A percentile compares a stretch with the other conserved stretches of the same genome.
Conservation (phyloP, 805 yeast species). For the Candida nitratophila region DNA sequence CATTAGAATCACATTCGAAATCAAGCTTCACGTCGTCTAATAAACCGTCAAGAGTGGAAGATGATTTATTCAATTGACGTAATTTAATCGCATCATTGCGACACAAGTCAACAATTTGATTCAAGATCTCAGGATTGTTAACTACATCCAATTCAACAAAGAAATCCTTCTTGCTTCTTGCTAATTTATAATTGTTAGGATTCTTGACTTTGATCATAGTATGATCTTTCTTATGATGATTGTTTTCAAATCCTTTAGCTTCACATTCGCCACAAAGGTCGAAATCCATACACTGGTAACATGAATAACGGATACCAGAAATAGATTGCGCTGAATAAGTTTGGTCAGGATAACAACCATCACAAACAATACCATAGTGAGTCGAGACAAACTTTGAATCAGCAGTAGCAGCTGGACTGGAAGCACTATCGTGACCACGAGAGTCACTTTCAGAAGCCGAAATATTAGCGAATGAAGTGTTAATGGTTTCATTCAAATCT, state of each 20-base stretch:
- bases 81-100: no score
- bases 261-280: conserved; percentile 46
- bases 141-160: not conserved
- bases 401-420: not conserved
- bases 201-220: conserved; percentile 19
- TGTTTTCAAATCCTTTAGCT: conserved; percentile 8
- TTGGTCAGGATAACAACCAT: conserved; percentile 21
- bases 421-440: not conserved
- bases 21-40: not conserved
- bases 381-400: conserved; percentile 3
- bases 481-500: conserved; percentile 21
- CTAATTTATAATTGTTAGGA: not conserved
- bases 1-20: not conserved
- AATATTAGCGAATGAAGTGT: not conserved
- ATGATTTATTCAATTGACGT: no score
- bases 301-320: conserved; percentile 41
- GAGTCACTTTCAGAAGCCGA: conserved; percentile 5
- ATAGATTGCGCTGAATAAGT: conserved; percentile 22
- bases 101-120: no score
- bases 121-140: no score
- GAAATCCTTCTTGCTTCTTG: not conserved
- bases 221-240: conserved; percentile 16
- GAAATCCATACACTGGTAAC: conserved; percentile 44
- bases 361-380: conserved; percentile 21
- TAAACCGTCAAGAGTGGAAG: not conserved